Base-by-base conservation (phyloP, 1,284 basidiomycete genomes). In the Apiotrichum domesticum region DNA sequence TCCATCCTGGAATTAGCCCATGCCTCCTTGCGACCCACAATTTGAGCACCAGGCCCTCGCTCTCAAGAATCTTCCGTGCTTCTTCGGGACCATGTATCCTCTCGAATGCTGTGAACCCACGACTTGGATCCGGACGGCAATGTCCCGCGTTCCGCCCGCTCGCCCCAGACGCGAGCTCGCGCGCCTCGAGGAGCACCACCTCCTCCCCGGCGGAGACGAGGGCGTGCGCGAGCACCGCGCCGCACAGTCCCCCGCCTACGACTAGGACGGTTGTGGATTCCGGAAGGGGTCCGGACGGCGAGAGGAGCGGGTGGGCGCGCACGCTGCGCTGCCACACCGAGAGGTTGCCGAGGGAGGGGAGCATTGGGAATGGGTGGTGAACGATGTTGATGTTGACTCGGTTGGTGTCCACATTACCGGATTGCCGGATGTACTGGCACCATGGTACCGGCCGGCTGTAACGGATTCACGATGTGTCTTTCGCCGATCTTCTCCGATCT, bases 61-160 rank as follows among this genome's bases (percentile, higher is more conserved):
- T 52, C 46, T 57, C 46, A 6, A 61, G 42, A 21, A 61, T 57
- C 6, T 35, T 7, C 33, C 51, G 32, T 39, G 73, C 70, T 35
- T 65, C 54, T 9, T 62, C 56, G 2, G 49, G 54, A 1, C 73
- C 71, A 46, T 72, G 70, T 6, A 67, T 47, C n/a, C 43, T 48
- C 0, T 66, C 59, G 48, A 69, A 74, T 1, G 52, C 56, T 0
- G 65, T 66, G 54, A 69, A 76, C 1, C 72, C 71, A 45, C 72
- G 56, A 41, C 63, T 66, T 0, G 66, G 65, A 15, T 72, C 63
- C 3, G 70, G 71, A n/a, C 71, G 65, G 51, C 71, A 74, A 54
- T 75, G 71, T 1, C 74, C 74, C 2, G 74, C 74, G 57, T 75
- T 73, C 1, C 72, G 57, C 2, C 74, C 74, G 6, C 63, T 66